Evolutionary conservation across 192 early-diverging fungal species (phyloP), one percentile per base, ranked within the genome.

Genomic region (Coemansia sp.): DNA sequence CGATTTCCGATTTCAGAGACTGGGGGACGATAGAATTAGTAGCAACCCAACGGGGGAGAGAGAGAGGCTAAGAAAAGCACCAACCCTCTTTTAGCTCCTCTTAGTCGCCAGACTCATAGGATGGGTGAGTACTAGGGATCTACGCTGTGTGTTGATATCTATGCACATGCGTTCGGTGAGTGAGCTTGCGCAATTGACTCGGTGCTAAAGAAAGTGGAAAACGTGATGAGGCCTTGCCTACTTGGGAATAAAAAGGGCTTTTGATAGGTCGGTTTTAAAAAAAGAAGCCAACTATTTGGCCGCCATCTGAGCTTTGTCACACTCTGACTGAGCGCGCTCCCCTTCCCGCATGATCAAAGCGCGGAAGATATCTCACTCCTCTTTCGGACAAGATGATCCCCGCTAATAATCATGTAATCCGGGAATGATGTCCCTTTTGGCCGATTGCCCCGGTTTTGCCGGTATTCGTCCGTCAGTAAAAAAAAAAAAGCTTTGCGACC

Each of bases 1-100:
- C 21, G 47, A 49, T 49, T 49, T 49, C 47, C 47, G 47, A 49
- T 49, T 49, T 49, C 47, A 49, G 47, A 49, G 47, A 49, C 47
- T 49, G 44, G 40, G 43, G 47, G 47, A 19, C 5, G 19, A 49
- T n/a, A 49, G 47, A 49, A 7, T n/a, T n/a, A 42, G 43, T 44
- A 17, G 43, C 43, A 44, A 44, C 47, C 47, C 47, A 49, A 49
- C 47, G 6, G 7, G 26, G 26, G 23, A 23, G 23, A 23, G 23
- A 26, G 26, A 26, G 26, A 26, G 7, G 9, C 47, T 7, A 49
- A 49, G 5, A 49, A 49, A 21, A 49, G 7, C 8, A 49, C 47
- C 8, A 7, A 8, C 19, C n/a, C 19, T 21, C n/a, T 49, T 49
- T 49, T 7, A 19, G 26, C 26, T 17, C 21, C 47, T 23, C 47